Percentiles rank a stretch among this genome's conserved stretches.
phyloP scores from a whole-genome alignment of 106 monocot species.

The Allium fistulosum region DNA sequence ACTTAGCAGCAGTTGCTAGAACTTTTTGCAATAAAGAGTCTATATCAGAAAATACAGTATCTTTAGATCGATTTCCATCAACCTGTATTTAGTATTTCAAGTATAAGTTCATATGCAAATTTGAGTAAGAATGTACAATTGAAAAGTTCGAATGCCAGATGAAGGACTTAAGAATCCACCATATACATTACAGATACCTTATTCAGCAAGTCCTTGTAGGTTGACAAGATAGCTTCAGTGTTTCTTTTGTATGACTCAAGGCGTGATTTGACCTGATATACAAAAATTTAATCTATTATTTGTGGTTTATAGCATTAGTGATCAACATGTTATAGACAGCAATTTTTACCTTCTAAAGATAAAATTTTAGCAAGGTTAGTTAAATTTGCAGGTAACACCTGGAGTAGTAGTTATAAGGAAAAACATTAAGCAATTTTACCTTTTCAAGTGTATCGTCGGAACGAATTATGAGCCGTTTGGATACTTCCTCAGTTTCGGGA shows the following conservation, averaged over 20 bases:
- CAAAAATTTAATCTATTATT: neutral
- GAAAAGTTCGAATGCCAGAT: too few species aligned
- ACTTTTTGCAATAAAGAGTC: conserved; percentile 41
- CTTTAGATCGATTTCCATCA: conserved; percentile 76
- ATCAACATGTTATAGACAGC: neutral
- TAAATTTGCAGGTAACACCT: too few species aligned
- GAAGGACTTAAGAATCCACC: neutral
- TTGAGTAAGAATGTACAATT: too few species aligned
- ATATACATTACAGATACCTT: conserved; percentile 35
- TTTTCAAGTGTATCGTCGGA: conserved; percentile 82
- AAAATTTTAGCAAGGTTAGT: neutral
- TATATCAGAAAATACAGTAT: conserved; percentile 71
- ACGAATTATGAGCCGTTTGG: conserved; percentile 62
- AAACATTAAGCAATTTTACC: conserved; percentile 26
- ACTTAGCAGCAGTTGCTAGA: conserved; percentile 16
- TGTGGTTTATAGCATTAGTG: neutral
- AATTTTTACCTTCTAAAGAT: neutral
- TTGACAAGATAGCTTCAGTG: conserved; percentile 55
- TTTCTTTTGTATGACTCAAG: conserved; percentile 80
- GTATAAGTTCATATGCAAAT: too few species aligned
- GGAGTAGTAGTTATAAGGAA: too few species aligned
- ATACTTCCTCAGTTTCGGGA: conserved; percentile 84
- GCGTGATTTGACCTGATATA: conserved; percentile 68
- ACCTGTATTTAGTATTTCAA: conserved; percentile 35
- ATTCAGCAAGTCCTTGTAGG: conserved; percentile 48